Evolutionary conservation across 306 rosid genomes (phyloP).

Genomic region (Herpetospermum pedunculosum): DNA sequence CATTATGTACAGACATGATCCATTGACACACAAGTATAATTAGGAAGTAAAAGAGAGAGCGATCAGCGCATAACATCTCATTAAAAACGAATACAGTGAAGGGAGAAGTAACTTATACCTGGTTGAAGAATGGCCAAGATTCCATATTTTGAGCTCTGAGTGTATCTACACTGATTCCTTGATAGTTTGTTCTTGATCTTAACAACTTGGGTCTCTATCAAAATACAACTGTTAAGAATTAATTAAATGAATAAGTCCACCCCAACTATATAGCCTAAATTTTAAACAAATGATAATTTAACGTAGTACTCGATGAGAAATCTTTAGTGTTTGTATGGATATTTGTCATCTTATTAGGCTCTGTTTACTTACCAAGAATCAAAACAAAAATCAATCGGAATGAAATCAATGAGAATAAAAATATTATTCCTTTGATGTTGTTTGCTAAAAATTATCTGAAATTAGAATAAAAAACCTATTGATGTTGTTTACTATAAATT

Average conservation of each 20-base stretch:
- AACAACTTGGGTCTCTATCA: slow-evolving; percentile 68
- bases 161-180: slow-evolving; percentile 69
- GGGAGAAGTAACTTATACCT: slow-evolving; percentile 29
- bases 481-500: neutral
- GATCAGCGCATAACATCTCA: neutral
- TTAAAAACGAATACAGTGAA: neutral
- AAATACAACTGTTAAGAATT: neutral
- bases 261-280: neutral
- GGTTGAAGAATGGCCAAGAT: slow-evolving; percentile 85
- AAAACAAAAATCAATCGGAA: neutral
- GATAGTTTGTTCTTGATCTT: slow-evolving; percentile 66
- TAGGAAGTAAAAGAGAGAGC: neutral
- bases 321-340: neutral
- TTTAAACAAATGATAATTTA: neutral
- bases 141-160: slow-evolving; percentile 95
- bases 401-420: neutral
- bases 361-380: neutral
- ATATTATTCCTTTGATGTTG: neutral
- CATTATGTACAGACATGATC: neutral
- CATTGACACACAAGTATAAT: neutral
- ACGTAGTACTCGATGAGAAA: neutral
- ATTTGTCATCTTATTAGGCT: neutral
- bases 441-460: no score
- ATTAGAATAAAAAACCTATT: neutral
- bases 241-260: neutral